Evolutionary conservation across 163 green algal species (phyloP).

Genomic region (Coccomyxa subellipsoidea): DNA sequence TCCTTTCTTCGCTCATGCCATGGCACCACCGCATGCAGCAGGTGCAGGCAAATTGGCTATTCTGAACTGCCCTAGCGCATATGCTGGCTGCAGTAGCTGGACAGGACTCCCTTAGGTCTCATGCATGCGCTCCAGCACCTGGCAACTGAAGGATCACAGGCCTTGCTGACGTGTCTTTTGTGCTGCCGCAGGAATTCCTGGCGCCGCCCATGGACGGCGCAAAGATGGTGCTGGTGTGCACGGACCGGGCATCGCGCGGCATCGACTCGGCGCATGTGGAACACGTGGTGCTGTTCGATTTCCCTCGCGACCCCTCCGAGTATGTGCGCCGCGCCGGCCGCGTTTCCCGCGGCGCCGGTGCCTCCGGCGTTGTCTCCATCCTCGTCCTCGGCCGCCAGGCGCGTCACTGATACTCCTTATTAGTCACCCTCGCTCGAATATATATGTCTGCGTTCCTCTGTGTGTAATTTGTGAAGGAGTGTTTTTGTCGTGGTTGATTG

Average conservation of each 20-base stretch:
- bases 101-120: too few species aligned
- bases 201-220: constrained; percentile 12
- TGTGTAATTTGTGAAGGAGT: neutral
- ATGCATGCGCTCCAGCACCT: too few species aligned
- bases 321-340: constrained; percentile 88
- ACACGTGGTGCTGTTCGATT: constrained; percentile 96
- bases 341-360: constrained; percentile 76
- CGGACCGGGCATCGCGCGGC: constrained; percentile 77
- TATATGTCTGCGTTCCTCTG: neutral
- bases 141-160: too few species aligned
- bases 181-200: constrained; percentile 58
- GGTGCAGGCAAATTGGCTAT: too few species aligned
- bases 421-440: neutral
- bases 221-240: constrained; percentile 80
- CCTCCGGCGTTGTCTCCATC: constrained; percentile 66
- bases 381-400: constrained; percentile 87
- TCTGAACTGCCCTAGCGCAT: too few species aligned
- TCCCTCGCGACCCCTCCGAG: constrained; percentile 90
- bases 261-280: constrained; percentile 70
- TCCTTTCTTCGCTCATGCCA: too few species aligned
- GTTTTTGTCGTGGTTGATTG: neutral
- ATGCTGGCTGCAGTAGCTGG: too few species aligned
- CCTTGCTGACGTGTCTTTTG: too few species aligned
- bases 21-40: too few species aligned
- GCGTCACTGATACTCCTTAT: neutral